Percentiles rank a stretch among this genome's conserved stretches.
Conservation (phyloP, 345 rosid genomes). For the Corymbia maculata region DNA sequence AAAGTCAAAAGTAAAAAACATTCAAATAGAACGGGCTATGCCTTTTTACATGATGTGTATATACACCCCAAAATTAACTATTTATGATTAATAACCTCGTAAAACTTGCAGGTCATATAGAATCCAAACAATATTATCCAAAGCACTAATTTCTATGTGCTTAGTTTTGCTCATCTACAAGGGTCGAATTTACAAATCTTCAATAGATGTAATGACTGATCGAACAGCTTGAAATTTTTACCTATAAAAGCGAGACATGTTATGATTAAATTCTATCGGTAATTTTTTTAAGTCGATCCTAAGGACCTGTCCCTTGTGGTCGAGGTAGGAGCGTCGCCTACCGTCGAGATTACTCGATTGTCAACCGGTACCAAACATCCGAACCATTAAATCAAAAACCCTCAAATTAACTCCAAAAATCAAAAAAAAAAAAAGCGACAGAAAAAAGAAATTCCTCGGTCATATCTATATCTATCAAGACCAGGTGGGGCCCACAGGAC, state of each 20-base stretch:
- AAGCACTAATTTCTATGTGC: neutral
- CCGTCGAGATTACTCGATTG: neutral
- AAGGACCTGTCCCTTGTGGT: neutral
- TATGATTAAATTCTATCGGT: accelerated
- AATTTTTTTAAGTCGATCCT: accelerated
- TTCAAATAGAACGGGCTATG: neutral
- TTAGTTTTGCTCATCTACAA: neutral
- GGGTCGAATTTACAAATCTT: neutral
- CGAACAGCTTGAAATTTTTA: neutral
- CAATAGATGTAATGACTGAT: accelerated
- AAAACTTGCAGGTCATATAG: neutral
- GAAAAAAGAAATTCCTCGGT: neutral
- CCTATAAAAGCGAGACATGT: accelerated
- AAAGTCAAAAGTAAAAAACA: neutral
- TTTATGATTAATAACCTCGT: neutral
- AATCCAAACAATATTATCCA: neutral
- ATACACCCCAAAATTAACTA: neutral
- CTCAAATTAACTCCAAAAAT: neutral
- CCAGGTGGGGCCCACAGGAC: neutral
- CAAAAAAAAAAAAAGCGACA: neutral
- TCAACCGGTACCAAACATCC: neutral
- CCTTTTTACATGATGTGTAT: neutral
- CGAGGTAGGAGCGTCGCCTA: neutral
- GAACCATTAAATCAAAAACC: neutral
- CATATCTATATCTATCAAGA: neutral